phyloP scores from a whole-genome alignment of 1,284 basidiomycete species.

The Ceratorhiza oryzae-sativae region DNA sequence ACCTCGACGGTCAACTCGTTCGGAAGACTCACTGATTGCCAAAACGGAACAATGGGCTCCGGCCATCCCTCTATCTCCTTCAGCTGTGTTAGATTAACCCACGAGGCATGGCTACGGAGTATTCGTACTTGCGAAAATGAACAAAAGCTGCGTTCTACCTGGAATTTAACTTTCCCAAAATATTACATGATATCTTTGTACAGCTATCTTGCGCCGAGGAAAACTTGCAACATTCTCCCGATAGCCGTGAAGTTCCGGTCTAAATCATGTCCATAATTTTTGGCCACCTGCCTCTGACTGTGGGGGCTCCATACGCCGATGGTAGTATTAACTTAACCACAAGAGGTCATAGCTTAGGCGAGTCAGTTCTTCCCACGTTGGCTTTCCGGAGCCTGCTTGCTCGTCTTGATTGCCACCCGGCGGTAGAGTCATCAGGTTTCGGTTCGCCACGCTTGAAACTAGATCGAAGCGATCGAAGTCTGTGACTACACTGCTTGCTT shows the following conservation, averaged over 20 bases:
- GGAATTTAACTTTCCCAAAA: background rate
- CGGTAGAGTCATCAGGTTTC: background rate
- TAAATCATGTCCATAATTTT: background rate
- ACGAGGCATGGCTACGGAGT: background rate
- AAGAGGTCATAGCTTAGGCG: background rate
- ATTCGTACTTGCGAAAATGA: background rate
- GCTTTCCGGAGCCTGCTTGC: background rate
- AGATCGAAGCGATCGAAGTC: background rate
- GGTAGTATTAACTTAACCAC: background rate
- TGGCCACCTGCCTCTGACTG: background rate
- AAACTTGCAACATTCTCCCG: background rate
- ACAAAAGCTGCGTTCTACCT: conserved; percentile 2
- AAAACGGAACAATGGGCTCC: background rate
- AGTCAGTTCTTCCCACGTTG: background rate
- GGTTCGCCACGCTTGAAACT: background rate
- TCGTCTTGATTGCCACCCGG: background rate
- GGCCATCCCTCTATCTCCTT: background rate
- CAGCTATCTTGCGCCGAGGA: background rate
- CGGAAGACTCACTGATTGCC: background rate
- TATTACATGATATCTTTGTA: background rate
- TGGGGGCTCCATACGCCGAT: background rate
- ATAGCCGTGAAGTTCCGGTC: background rate
- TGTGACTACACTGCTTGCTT: background rate
- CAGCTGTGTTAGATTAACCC: conserved; percentile 23
- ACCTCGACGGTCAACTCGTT: background rate